Evolutionary conservation across 345 rosid species (phyloP), one percentile per base, ranked within the genome.

Genomic region (Boechera retrofracta): DNA sequence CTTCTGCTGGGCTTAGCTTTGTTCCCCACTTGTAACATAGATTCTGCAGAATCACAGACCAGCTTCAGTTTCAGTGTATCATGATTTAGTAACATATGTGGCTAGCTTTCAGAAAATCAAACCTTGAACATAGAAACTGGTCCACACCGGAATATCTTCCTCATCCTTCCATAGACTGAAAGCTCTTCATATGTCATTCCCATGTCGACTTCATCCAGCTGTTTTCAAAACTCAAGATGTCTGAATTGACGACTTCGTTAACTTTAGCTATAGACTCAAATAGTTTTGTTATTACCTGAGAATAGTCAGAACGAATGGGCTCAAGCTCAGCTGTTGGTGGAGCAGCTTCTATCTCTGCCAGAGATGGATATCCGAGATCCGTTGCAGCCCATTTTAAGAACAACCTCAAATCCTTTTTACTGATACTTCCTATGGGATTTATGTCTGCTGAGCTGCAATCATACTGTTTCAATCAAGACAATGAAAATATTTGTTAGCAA

Each of bases 101-200:
- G 31, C n/a, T 60, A 38, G 48, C 31, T 60, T 36, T 60, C 5
- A 61, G 11, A 24, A 21, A 0, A 11, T 24, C 49, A 61, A 55
- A 79, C 99, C 98, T 91, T 84, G 83, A 96, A 96, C 99, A 96
- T 96, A 18, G 98, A 89, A n/a, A 91, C 91, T 3, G 99, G 99
- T 16, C 99, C 98, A 65, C 96, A 89, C 3, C 92, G 93, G 81
- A 87, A 88, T 53, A 87, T 87, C 79, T 89, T 91, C 54, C 97
- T 75, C 79, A 90, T 62, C 74, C 94, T 89, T 59, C 97, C 99
- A 10, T 86, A 93, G 68, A 87, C 88, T 11, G 99, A 89, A 67
- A 93, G 90, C 83, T 91, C 99, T 77, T 91, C 97, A 7, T 91
- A 91, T 48, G 98, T 92, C 94, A 93, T 91, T 81, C 93, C 96